Evolutionary conservation across 495 filamentous ascomycete genomes (phyloP), one percentile per base, ranked within the genome.

Genomic region (Lasiosphaeris hirsuta): DNA sequence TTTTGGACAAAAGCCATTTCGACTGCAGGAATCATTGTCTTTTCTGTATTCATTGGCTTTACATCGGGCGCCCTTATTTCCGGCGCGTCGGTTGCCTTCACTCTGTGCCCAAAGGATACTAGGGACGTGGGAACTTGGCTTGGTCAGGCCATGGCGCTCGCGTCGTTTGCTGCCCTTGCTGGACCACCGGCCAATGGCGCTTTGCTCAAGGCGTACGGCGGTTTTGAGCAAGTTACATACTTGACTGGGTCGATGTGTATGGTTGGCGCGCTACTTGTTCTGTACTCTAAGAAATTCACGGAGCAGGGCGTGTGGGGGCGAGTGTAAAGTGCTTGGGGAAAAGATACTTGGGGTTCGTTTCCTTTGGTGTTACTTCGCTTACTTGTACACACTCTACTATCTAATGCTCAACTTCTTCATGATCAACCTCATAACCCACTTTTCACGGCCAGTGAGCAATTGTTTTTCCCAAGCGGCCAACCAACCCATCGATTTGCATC

Each of bases 121-220:
- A 66, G 68, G 51, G 63, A 82, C 38, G 64, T 81, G 33, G 79
- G 81, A 0, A 82, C 79, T 0, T 83, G 82, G 58, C 73, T 81
- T 52, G 80, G 81, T 11, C 79, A 79, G 76, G 80, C 75, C 2
- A 69, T 83, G 65, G 69, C 69, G 0, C 10, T 80, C 13, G 67
- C 62, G 2, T 73, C 80, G 0, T 34, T 81, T 2, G 75, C 72
- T 1, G 63, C 68, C 6, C 43, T 84, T 43, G 74, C 82, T 38
- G 80, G 80, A 0, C 81, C 81, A 14, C 82, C 81, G 1, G 69
- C 80, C 10, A 78, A 76, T 55, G 81, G 81, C 2, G 74, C 66
- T 2, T 54, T 84, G 45, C 42, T 81, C 7, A 69, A 65, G 8
- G 69, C 57, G 36, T 79, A 80, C 47, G 63, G 58, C 1, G 67